Conservation (phyloP, 495 filamentous ascomycete species). For the Aspergillus affinis region DNA sequence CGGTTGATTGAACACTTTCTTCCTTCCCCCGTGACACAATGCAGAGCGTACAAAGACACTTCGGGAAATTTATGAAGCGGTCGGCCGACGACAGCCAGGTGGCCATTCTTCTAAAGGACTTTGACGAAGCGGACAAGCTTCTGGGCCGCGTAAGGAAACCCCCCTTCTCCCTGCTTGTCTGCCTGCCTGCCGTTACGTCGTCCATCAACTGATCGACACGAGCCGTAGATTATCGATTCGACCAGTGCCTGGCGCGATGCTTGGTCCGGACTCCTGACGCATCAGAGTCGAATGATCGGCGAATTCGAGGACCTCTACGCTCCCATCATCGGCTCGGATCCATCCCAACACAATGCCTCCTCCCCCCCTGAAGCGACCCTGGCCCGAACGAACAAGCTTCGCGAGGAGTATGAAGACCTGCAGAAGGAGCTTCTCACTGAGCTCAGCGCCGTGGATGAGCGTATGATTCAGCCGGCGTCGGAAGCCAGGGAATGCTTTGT, state of each 20-base stretch:
- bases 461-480: conserved; percentile 70
- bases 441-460: conserved; percentile 66
- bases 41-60: conserved; percentile 76
- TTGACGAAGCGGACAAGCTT: conserved; percentile 79
- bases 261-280: conserved; percentile 72
- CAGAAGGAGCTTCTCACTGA: conserved; percentile 75
- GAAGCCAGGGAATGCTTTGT: conserved; percentile 70
- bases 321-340: conserved; percentile 69
- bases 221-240: conserved; percentile 71
- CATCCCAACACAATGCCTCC: conserved; percentile 46
- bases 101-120: conserved; percentile 73
- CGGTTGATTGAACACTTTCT: background rate
- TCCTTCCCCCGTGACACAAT: conserved; percentile 48
- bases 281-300: conserved; percentile 67
- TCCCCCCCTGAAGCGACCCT: conserved; percentile 64
- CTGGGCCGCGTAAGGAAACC: conserved; percentile 64
- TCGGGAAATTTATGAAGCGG: conserved; percentile 69
- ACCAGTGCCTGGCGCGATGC: conserved; percentile 81
- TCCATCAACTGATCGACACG: conserved; percentile 3
- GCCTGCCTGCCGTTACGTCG: background rate
- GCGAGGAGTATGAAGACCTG: conserved; percentile 70
- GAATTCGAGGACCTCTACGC: conserved; percentile 80
- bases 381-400: conserved; percentile 65
- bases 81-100: conserved; percentile 79
- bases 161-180: conserved; percentile 1